phyloP scores from a whole-genome alignment of 2,329 filamentous ascomycete species.

The Onygena corvina region DNA sequence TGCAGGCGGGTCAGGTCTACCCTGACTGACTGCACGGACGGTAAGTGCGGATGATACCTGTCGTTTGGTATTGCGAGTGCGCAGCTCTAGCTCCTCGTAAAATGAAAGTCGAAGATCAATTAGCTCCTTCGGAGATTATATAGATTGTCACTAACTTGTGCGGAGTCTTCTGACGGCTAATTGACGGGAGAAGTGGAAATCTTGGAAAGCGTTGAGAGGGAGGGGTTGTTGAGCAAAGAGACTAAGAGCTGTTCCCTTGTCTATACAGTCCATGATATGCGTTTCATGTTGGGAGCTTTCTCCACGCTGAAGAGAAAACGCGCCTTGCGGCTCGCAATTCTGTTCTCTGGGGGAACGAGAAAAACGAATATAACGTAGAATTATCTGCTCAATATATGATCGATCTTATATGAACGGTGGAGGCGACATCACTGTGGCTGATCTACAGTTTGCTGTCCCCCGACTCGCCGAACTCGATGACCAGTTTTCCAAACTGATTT shows the following conservation, averaged over 20 bases:
- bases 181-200: background rate
- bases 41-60: too few species aligned
- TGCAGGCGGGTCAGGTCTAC: background rate
- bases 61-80: slow-evolving; percentile 2
- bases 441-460: slow-evolving; percentile 15
- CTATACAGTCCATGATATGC: slow-evolving; percentile 2
- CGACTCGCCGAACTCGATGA: slow-evolving; percentile 40
- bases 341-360: background rate
- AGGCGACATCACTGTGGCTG: background rate
- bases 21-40: background rate
- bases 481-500: slow-evolving; percentile 83
- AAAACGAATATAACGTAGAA: background rate
- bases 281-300: slow-evolving; percentile 5
- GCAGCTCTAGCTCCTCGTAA: background rate
- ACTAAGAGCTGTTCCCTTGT: background rate
- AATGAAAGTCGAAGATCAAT: background rate
- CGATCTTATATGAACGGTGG: too few species aligned
- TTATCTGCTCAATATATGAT: too few species aligned
- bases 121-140: slow-evolving; percentile 1
- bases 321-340: background rate
- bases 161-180: background rate
- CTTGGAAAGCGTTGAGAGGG: background rate
- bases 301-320: background rate
- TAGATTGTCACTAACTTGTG: background rate
- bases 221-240: too few species aligned